Evolutionary conservation across 139 green algal genomes (phyloP).

Genomic region (Chlorella sp.): DNA sequence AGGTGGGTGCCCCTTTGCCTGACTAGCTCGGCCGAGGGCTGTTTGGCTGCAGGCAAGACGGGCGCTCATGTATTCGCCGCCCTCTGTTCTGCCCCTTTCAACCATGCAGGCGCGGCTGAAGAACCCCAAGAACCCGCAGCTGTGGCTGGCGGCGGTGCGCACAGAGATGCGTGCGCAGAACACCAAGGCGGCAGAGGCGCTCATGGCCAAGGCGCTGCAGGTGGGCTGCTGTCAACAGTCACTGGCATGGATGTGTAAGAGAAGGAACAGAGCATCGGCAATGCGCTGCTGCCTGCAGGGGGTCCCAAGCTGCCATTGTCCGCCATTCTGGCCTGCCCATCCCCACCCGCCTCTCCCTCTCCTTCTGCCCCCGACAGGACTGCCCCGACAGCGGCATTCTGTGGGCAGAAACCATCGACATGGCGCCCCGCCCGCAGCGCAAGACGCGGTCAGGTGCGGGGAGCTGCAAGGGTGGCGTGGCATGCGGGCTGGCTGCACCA

Average conservation of each 20-base stretch:
- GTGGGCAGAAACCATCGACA: conserved; percentile 86
- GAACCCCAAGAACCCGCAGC: conserved; percentile 78
- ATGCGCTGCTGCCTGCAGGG: too few relatives aligned
- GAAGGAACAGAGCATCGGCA: neutral
- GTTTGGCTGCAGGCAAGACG: neutral
- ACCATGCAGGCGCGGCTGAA: conserved; percentile 71
- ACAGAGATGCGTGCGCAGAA: conserved; percentile 83
- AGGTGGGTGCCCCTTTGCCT: neutral
- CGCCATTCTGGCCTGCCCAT: neutral
- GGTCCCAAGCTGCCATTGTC: too few relatives aligned
- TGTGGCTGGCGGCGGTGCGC: conserved; percentile 94
- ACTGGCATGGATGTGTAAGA: too few relatives aligned
- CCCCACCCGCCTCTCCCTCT: neutral
- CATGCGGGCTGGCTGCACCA: too few relatives aligned
- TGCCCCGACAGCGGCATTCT: conserved; percentile 88
- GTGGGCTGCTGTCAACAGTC: conserved; percentile 37
- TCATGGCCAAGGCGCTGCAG: conserved; percentile 92
- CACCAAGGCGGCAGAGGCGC: conserved; percentile 80
- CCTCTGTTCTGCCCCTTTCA: neutral
- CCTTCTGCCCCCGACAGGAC: conserved; percentile 65
- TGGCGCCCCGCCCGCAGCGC: conserved; percentile 87
- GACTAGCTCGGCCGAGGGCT: neutral
- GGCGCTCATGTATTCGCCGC: neutral
- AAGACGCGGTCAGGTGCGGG: conserved; percentile 53
- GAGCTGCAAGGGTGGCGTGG: neutral